Conservation (phyloP, 2,329 filamentous ascomycete genomes). For the Penicillium expansum region DNA sequence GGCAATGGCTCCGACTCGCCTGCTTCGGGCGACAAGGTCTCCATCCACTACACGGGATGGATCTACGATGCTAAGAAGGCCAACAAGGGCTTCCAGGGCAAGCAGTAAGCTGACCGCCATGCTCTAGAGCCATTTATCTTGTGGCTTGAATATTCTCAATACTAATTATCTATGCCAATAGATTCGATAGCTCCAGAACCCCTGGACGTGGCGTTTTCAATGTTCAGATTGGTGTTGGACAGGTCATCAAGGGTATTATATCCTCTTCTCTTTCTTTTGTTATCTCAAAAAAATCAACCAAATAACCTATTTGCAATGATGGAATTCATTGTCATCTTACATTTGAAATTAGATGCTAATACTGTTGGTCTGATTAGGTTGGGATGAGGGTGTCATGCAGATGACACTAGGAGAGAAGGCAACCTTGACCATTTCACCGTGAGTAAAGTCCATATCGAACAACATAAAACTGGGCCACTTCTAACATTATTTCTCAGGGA, state of each 20-base stretch:
- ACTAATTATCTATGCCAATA: slow-evolving; percentile 36
- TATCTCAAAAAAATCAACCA: neutral
- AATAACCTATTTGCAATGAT: neutral
- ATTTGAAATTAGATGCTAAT: neutral
- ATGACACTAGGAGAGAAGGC: slow-evolving; percentile 92
- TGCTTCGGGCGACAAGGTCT: slow-evolving; percentile 66
- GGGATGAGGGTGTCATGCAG: slow-evolving; percentile 75
- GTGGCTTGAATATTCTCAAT: neutral
- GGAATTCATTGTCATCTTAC: neutral
- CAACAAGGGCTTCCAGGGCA: slow-evolving; percentile 63
- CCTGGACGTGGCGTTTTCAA: slow-evolving; percentile 69
- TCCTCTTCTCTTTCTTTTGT: neutral
- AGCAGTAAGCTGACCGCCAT: slow-evolving; percentile 55
- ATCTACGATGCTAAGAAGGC: slow-evolving; percentile 65
- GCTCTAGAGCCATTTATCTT: neutral
- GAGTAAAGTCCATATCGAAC: slow-evolving; percentile 32
- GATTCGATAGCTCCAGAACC: slow-evolving; percentile 78
- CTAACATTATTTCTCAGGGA: slow-evolving; percentile 19
- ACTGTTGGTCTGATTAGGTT: slow-evolving; percentile 47
- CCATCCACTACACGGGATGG: slow-evolving; percentile 87
- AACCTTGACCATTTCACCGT: slow-evolving; percentile 75
- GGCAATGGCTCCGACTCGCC: slow-evolving; percentile 63
- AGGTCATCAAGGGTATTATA: slow-evolving; percentile 75
- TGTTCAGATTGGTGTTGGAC: slow-evolving; percentile 73
- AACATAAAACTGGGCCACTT: neutral